phyloP scores from a whole-genome alignment of 2,329 filamentous ascomycete species.

The Pestalotiopsis sp. region DNA sequence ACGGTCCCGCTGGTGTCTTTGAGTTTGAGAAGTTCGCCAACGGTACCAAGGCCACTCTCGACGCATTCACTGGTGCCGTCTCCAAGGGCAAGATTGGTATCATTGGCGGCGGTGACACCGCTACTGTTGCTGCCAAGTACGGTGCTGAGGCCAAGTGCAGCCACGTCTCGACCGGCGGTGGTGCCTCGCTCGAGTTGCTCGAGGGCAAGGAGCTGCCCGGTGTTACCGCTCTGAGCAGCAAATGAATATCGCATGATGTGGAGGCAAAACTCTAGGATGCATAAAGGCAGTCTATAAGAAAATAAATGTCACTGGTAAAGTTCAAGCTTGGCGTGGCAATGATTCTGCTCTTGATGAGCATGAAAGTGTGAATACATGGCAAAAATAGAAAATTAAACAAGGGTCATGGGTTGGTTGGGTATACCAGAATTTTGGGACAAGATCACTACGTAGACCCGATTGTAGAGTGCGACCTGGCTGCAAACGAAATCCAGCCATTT shows the following conservation, averaged over 20 bases:
- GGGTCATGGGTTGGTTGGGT: not conserved
- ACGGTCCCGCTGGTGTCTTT: slow-evolving; percentile 95
- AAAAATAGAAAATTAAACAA: not conserved
- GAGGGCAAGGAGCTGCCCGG: slow-evolving; percentile 98
- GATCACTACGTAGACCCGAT: not conserved
- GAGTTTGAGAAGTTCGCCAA: slow-evolving; percentile 94
- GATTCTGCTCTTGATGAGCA: not conserved
- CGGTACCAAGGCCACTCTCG: slow-evolving; percentile 89
- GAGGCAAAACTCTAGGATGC: slow-evolving; percentile 21
- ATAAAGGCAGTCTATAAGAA: not conserved
- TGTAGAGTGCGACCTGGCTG: not conserved
- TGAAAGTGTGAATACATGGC: not conserved
- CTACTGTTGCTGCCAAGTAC: slow-evolving; percentile 97
- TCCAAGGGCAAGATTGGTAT: slow-evolving; percentile 92
- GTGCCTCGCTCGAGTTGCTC: slow-evolving; percentile 91
- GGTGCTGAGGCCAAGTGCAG: slow-evolving; percentile 92
- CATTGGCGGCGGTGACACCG: slow-evolving; percentile 97
- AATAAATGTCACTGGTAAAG: not conserved
- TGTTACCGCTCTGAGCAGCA: slow-evolving; percentile 85
- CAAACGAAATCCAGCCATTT: not conserved
- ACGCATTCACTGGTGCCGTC: slow-evolving; percentile 82
- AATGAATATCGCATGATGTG: slow-evolving; percentile 45
- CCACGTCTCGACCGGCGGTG: slow-evolving; percentile 96
- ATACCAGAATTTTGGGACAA: not conserved
- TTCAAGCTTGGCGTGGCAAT: not conserved